Conservation (phyloP, 2,329 filamentous ascomycete species). For the Hymenoscyphus fraxineus region DNA sequence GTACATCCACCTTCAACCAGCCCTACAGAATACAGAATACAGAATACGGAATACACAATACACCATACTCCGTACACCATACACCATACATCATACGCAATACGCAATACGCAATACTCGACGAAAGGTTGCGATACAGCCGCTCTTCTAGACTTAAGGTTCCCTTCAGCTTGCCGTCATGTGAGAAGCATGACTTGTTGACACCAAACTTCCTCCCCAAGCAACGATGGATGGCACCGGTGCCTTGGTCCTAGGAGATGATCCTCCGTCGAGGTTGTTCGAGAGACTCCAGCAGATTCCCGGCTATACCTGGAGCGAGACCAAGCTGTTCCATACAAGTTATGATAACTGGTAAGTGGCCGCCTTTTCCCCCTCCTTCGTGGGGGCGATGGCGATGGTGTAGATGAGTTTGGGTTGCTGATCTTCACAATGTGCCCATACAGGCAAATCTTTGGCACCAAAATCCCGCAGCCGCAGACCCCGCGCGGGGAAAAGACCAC, state of each 20-base stretch:
- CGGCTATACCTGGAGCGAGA: constrained; percentile 74
- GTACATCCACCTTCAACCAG: background rate
- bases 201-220: background rate
- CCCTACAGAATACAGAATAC: background rate
- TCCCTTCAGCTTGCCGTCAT: background rate
- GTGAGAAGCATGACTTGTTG: background rate
- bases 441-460: constrained; percentile 65
- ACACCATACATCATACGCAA: too few relatives aligned
- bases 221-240: background rate
- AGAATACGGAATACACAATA: too few relatives aligned
- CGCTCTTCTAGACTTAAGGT: background rate
- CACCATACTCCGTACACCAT: too few relatives aligned
- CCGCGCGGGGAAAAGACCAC: constrained; percentile 37
- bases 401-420: background rate
- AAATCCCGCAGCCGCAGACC: constrained; percentile 7
- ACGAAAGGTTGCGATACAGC: background rate
- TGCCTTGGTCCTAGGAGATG: constrained; percentile 16
- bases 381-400: background rate
- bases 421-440: background rate
- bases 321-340: constrained; percentile 58
- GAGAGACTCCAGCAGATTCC: constrained; percentile 70
- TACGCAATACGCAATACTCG: background rate
- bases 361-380: constrained; percentile 1
- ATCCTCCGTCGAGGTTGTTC: constrained; percentile 63
- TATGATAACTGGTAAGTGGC: constrained; percentile 76